Conservation (phyloP, 768 basidiomycete genomes). For the Coprinopsis strossmayeri region DNA sequence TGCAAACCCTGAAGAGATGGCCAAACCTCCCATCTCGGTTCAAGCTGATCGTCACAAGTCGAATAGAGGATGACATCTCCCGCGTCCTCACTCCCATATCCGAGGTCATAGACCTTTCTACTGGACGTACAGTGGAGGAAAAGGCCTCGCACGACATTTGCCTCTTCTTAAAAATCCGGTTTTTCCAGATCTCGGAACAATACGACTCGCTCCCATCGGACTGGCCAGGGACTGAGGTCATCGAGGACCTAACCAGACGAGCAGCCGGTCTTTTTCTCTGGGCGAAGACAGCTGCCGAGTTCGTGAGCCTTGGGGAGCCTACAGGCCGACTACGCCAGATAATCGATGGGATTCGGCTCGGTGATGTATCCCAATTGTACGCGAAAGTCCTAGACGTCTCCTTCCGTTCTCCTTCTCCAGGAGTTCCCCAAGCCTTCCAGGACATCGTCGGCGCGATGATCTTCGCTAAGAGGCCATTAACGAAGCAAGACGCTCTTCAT, state of each 20-base stretch:
- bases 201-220: slow-evolving; percentile 11
- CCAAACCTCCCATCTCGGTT: slow-evolving; percentile 12
- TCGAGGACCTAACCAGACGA: slow-evolving; percentile 16
- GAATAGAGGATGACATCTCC: slow-evolving; percentile 15
- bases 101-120: slow-evolving; percentile 13
- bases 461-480: slow-evolving; percentile 17
- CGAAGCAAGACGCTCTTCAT: slow-evolving; percentile 4
- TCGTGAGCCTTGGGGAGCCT: slow-evolving; percentile 15
- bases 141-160: slow-evolving; percentile 19
- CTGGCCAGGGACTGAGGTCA: slow-evolving; percentile 15
- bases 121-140: slow-evolving; percentile 11
- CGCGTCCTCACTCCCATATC: slow-evolving; percentile 11
- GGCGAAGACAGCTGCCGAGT: slow-evolving; percentile 18
- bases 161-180: slow-evolving; percentile 13
- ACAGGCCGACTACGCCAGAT: slow-evolving; percentile 10
- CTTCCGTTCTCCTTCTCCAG: slow-evolving; percentile 6
- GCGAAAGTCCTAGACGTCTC: slow-evolving; percentile 15
- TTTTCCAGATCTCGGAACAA: slow-evolving; percentile 13
- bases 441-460: slow-evolving; percentile 17
- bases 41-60: slow-evolving; percentile 22
- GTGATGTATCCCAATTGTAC: slow-evolving; percentile 17
- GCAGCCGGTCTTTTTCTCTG: slow-evolving; percentile 25
- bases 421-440: slow-evolving; percentile 13
- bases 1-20: slow-evolving; percentile 18
- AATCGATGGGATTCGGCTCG: slow-evolving; percentile 10